Base-by-base conservation (phyloP, 768 basidiomycete genomes). In the Clavulina sp. region DNA sequence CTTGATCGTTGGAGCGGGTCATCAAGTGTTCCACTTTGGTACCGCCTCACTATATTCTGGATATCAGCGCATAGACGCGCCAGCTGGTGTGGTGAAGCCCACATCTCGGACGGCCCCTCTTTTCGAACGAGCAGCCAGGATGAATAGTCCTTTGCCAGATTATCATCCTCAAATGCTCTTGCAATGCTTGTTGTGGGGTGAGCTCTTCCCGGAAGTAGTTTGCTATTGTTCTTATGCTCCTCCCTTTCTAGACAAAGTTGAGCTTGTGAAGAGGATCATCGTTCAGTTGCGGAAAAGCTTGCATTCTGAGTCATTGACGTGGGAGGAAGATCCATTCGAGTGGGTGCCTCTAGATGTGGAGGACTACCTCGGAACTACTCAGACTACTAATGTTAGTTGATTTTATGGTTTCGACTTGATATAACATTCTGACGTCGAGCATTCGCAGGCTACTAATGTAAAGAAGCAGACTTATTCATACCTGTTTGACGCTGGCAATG, bases 91-190 rank as follows among this genome's bases (percentile, higher is more conserved):
- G 13, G 43, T 16, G 43, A 9, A 26, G 9, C 26, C 43, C 13
- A 9, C 43, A 16, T 9, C 13, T 46, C 13, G 26, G 24, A 9
- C 36, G 13, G 13, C 26, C 13, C 9, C 77, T 57, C 68, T 93
- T 16, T 85, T 93, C 52, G 83, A 87, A 59, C 72, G 84, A 59
- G 85, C 91, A 32, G 85, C 84, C 4, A 66, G 78, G 52, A 72
- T 76, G 47, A 91, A 92, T 61, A 88, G 87, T 0, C 91, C 93
- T 3, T 66, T 96, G 32, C 75, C 78, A 18, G 86, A 95, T 63
- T 91, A 86, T 63, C 88, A 96, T 65, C 92, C 93, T 3, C 87
- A 92, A 60, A 81, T 93, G 73, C 63, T 97, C 18, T 66, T 91
- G 9, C 92, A 96, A 60, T 93, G 88, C 61, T 69, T 96, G 51